Conservation (phyloP, 495 filamentous ascomycete genomes). For the Trichoderma gamsii region DNA sequence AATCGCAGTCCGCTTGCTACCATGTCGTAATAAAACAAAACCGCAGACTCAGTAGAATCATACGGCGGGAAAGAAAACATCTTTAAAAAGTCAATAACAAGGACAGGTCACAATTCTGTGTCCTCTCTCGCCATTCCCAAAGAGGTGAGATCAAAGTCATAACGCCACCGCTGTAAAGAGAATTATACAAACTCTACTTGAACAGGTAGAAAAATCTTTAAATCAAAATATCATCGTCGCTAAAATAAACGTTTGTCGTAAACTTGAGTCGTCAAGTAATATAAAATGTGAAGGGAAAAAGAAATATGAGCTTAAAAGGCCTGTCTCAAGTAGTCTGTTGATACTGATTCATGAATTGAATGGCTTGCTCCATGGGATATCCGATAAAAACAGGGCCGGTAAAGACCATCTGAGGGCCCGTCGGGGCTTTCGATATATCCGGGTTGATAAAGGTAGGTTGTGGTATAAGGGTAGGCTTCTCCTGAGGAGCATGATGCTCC, state of each 20-base stretch:
- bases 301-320: neutral
- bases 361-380: conserved; percentile 73
- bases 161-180: neutral
- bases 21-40: neutral
- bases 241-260: neutral
- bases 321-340: conserved; percentile 20
- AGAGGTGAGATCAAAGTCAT: neutral
- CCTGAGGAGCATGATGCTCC: conserved; percentile 14
- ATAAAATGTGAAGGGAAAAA: neutral
- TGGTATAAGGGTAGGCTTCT: neutral
- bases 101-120: neutral
- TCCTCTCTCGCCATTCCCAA: neutral
- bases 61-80: neutral
- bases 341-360: conserved; percentile 59
- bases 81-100: neutral
- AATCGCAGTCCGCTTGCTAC: neutral
- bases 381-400: conserved; percentile 88
- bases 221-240: neutral
- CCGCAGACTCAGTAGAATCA: neutral
- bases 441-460: conserved; percentile 39
- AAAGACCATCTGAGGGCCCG: conserved; percentile 57
- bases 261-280: neutral
- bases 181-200: neutral
- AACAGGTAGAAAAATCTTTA: neutral
- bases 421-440: conserved; percentile 21